Conservation (phyloP, 108 stramenopile genomes). For the Cyclotella choctawhatcheeana region DNA sequence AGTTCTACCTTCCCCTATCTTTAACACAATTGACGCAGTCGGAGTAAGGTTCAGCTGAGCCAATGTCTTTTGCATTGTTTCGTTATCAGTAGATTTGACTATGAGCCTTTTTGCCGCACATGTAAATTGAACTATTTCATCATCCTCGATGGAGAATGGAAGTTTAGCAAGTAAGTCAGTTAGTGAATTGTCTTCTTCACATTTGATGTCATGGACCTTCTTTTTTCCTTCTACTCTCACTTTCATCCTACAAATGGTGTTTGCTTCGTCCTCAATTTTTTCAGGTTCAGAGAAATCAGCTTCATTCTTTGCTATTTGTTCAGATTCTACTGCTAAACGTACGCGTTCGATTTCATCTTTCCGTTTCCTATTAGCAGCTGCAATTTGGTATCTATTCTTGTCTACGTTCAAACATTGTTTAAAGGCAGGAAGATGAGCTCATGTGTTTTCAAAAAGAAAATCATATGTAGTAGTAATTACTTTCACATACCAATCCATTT, state of each 20-base stretch:
- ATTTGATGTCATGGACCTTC: constrained; percentile 62
- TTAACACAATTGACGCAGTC: constrained; percentile 69
- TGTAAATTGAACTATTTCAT: constrained; percentile 73
- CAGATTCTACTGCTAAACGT: constrained; percentile 51
- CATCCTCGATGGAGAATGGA: constrained; percentile 40
- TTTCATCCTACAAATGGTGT: constrained; percentile 63
- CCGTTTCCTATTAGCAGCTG: constrained; percentile 66
- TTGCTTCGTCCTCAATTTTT: constrained; percentile 54
- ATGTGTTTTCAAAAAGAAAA: too few relatives aligned
- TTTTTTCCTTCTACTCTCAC: constrained; percentile 80
- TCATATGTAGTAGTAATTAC: not conserved
- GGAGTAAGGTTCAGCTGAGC: constrained; percentile 63
- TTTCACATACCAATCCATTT: constrained; percentile 66
- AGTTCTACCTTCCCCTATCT: constrained; percentile 49
- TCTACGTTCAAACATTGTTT: constrained; percentile 21
- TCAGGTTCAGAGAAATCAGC: constrained; percentile 25
- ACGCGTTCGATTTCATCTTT: constrained; percentile 68
- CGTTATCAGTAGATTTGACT: constrained; percentile 68
- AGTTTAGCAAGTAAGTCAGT: constrained; percentile 52
- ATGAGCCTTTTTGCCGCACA: constrained; percentile 80
- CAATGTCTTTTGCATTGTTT: constrained; percentile 63
- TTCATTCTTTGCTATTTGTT: constrained; percentile 40
- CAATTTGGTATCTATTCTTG: constrained; percentile 71
- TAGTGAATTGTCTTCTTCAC: constrained; percentile 67
- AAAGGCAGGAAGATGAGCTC: too few relatives aligned